Conservation (phyloP, 306 rosid species). For the Gillenia trifoliata region DNA sequence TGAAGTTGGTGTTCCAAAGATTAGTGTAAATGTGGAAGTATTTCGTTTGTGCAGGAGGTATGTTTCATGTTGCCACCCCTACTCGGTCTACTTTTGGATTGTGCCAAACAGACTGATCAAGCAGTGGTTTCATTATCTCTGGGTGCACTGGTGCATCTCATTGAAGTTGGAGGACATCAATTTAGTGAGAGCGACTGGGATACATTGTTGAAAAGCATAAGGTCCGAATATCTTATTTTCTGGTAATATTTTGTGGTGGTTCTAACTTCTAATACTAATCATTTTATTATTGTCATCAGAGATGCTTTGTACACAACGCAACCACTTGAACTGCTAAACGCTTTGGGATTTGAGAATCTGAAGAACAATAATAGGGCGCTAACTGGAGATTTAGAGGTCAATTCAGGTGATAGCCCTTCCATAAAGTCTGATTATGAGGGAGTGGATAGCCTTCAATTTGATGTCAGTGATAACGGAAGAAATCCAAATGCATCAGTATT, state of each 20-base stretch:
- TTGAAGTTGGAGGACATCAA: slow-evolving; percentile 99
- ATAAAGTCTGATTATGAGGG: slow-evolving; percentile 33
- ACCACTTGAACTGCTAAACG: slow-evolving; percentile 90
- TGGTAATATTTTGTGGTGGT: slow-evolving; percentile 14
- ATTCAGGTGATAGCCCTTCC: slow-evolving; percentile 36
- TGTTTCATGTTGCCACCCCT: slow-evolving; percentile 97
- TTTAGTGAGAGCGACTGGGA: slow-evolving; percentile 95
- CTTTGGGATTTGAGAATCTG: slow-evolving; percentile 62
- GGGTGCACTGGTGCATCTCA: slow-evolving; percentile 94
- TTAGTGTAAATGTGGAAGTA: background rate
- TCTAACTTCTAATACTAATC: slow-evolving; percentile 18
- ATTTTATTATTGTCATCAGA: slow-evolving; percentile 41
- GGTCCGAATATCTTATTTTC: slow-evolving; percentile 39
- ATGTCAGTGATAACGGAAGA: slow-evolving; percentile 40
- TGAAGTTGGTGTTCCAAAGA: background rate
- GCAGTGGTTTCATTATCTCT: slow-evolving; percentile 95
- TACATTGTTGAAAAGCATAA: slow-evolving; percentile 83
- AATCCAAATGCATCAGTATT: slow-evolving; percentile 18
- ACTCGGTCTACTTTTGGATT: slow-evolving; percentile 85
- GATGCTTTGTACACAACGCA: slow-evolving; percentile 95
- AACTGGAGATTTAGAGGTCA: slow-evolving; percentile 39
- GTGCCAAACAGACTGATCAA: slow-evolving; percentile 97
- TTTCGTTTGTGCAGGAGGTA: slow-evolving; percentile 72
- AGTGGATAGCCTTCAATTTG: slow-evolving; percentile 41
- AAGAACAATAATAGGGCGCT: slow-evolving; percentile 43